Base-by-base conservation (phyloP, 169 alveolate genomes). In the Toxoplasma gondii region DNA sequence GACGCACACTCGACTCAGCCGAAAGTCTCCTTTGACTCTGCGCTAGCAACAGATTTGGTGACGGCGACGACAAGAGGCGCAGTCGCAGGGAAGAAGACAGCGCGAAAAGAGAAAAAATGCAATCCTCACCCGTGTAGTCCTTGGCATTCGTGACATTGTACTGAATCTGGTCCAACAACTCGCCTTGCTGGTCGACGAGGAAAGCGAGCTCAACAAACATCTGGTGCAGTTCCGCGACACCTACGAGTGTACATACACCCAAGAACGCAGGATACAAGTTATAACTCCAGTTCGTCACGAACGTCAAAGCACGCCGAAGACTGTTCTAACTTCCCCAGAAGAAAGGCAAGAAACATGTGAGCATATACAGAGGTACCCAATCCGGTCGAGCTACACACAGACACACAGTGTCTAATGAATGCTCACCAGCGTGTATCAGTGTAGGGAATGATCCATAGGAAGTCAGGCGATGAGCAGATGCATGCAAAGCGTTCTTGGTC, bases 131-230 rank as follows among this genome's bases (percentile, higher is more conserved):
- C 38, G 97, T 94, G 88, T 96, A 96, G 43, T 96, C 97, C 38
- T 49, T 92, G 24, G 97, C 97, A 83, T 78, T 78, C 16, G 92
- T 88, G 10, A 96, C 97, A 41, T 97, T 91, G 88, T 93, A 96
- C 69, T 94, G 96, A 9, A 97, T 97, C 82, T 96, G 97, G 84
- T 97, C 97, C 45, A 97, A 74, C 96, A 96, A 86, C 90, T 97
- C 98, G 17, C 98, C 98, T 92, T 97, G 98, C 45, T 84, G 94
- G 70, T 95, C 96, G 39, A 97, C 97, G 41, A 97, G 94, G 87
- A 97, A 95, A 34, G 98, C 97, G 80, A 97, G 91, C 90, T 96
- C 98, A 80, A 95, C 96, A 81, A 97, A 96, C 95, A 96, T 93
- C 67, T 96, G 97, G 88, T 96, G 98, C 38, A 97, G 97, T 83